These are phyloP conservation scores for Stephania japonica DNA, from an alignment of 164 flowering plant genomes.

Conservation along the genomic window DNA sequence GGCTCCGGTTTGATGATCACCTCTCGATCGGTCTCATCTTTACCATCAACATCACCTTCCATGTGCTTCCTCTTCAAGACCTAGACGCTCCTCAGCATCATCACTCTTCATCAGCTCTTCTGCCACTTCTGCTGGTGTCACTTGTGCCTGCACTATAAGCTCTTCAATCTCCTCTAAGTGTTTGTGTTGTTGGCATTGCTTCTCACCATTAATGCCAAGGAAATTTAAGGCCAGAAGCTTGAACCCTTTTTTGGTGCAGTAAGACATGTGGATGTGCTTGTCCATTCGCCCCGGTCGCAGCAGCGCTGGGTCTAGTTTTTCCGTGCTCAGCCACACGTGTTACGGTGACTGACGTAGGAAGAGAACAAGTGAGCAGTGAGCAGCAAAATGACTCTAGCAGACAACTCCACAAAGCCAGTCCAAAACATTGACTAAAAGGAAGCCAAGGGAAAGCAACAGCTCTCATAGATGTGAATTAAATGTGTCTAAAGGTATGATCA, in stretches of 20 bases:
- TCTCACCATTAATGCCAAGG: conserved; percentile 4
- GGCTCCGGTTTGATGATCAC: neutral
- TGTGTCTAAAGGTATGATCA: too few relatives aligned
- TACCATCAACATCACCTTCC: neutral
- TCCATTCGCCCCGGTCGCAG: conserved; percentile 48
- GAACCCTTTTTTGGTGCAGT: conserved; percentile 44
- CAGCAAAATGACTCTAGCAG: too few relatives aligned
- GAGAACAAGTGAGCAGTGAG: too few relatives aligned
- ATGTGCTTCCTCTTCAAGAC: conserved; percentile 29
- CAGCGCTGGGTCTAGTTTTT: conserved; percentile 35
- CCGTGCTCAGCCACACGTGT: too few relatives aligned
- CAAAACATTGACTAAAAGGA: too few relatives aligned
- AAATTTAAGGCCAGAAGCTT: conserved; percentile 34
- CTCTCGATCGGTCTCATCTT: neutral
- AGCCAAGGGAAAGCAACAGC: too few relatives aligned
- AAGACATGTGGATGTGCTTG: conserved; percentile 44
- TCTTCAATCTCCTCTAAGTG: conserved; percentile 23
- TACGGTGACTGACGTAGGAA: too few relatives aligned
- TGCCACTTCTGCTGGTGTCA: conserved; percentile 62
- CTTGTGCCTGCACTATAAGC: conserved; percentile 18
- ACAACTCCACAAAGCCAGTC: too few relatives aligned
- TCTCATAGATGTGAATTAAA: too few relatives aligned
- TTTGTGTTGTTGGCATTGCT: conserved; percentile 11
- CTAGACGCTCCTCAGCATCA: conserved; percentile 32
- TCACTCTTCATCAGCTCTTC: conserved; percentile 56